A percentile compares a stretch with the other conserved stretches of the same genome.
Conservation (phyloP, 306 rosid species). For the Cucumis cinereus region DNA sequence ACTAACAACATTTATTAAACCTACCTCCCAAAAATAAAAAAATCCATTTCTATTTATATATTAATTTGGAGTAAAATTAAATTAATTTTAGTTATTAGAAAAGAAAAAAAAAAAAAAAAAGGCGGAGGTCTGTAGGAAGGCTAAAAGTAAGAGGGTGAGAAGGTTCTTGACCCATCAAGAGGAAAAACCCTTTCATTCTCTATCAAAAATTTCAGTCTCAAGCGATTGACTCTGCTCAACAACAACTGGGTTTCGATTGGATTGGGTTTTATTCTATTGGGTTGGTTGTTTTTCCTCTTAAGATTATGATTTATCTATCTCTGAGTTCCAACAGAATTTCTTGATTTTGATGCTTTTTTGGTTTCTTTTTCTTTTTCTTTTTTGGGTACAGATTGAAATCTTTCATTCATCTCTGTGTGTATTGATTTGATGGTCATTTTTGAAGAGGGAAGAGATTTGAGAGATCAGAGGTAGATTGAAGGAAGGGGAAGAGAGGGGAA, state of each 20-base stretch:
- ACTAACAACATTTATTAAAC: neutral
- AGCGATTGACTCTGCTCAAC: slow-evolving; percentile 17
- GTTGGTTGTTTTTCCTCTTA: neutral
- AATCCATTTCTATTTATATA: neutral
- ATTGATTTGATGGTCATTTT: slow-evolving; percentile 10
- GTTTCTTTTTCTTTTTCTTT: neutral
- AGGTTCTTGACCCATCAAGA: slow-evolving; percentile 11
- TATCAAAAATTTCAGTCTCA: neutral
- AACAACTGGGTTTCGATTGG: neutral
- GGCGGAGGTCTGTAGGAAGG: neutral
- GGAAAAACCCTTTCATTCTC: slow-evolving; percentile 6
- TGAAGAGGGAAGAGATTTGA: neutral
- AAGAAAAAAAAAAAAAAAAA: no score
- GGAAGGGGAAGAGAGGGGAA: neutral
- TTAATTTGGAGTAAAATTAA: neutral
- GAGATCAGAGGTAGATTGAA: slow-evolving; percentile 8
- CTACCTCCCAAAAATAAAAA: neutral
- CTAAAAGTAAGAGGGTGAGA: slow-evolving; percentile 1
- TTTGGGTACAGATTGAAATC: neutral
- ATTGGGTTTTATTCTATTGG: neutral
- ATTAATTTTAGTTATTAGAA: no score
- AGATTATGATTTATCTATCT: neutral
- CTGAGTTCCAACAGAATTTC: neutral
- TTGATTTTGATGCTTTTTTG: neutral
- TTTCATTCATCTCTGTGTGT: neutral